These are phyloP conservation scores for Candida rishiriensis DNA, from an alignment of 805 yeast genomes.

Conservation along the genomic window DNA sequence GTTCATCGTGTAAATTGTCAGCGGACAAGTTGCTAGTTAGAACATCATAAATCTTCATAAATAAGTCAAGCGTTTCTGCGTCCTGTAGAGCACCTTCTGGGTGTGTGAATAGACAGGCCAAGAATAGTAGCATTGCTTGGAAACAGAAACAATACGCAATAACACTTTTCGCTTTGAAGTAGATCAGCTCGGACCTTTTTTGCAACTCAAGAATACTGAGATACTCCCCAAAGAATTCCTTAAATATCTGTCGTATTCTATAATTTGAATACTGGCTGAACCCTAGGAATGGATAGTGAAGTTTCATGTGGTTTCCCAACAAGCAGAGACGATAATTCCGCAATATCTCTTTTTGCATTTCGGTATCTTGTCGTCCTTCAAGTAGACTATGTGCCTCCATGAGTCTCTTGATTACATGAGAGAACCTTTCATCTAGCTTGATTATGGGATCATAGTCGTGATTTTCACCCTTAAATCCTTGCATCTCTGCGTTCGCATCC, in stretches of 20 bases:
- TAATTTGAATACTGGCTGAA: neutral
- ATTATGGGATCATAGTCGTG: neutral
- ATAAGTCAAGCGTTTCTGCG: too few relatives aligned
- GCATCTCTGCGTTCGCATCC: neutral
- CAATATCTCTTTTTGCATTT: neutral
- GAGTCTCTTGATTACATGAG: neutral
- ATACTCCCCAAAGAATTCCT: neutral
- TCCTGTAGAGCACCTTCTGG: neutral
- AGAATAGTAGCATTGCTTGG: neutral
- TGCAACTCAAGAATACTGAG: neutral
- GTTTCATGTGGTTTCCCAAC: neutral
- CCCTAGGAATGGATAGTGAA: neutral
- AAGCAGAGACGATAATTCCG: neutral
- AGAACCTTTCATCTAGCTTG: neutral
- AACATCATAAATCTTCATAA: too few relatives aligned
- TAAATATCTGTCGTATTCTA: neutral
- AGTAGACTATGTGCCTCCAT: neutral
- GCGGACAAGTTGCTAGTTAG: too few relatives aligned
- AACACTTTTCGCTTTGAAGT: neutral
- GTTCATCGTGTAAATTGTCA: neutral
- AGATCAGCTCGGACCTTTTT: neutral
- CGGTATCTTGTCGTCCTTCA: neutral
- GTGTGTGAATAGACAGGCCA: neutral
- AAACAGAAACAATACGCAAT: neutral
- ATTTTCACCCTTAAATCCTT: neutral